Evolutionary conservation across 495 filamentous ascomycete genomes (phyloP), one percentile per base, ranked within the genome.

Genomic region (Penicillium ochrochloron): DNA sequence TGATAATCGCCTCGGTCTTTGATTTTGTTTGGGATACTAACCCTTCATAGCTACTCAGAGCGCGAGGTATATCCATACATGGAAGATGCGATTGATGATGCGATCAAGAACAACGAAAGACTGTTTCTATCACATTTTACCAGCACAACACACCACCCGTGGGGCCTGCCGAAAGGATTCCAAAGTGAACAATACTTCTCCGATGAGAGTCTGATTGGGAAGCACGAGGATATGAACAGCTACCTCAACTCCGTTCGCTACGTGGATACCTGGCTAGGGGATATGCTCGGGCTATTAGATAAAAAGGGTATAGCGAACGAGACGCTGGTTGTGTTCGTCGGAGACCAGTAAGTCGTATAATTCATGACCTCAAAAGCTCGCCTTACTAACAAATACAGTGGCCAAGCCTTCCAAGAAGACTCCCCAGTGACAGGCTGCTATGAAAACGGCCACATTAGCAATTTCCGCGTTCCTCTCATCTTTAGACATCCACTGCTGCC

Each of bases 111-210:
- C 31, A 72, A 76, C 23, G 69, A 70, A 33, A 75, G 79, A 21
- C 59, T 80, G 9, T 82, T 82, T 57, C 62, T 82, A n/a, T 75
- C 73, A 2, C 79, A 82, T 60, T 59, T 82, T 31, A 82, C 79
- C 7, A 75, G 74, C 61, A 73, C 72, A 23, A 80, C 75, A 1
- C 79, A 82, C 42, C 76, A 76, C 54, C 77, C 79, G 1, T 82
- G 73, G 72, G 75, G 68, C 2, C 76, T 74, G 60, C 82, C 81
- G 6, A 69, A 75, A 35, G 70, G 80, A 17, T 77, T 70, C n/a
- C n/a, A 25, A 3, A 29, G 41, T n/a, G 42, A 59, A 31, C 57
- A 59, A 33, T 59, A 59, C 27, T 59, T 59, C 35, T 25, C 57
- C 15, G 64, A 74, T 31, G 66, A 78, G 12, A 67, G 74, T 34